Base-by-base conservation (phyloP, 208 protist species). In the Wallacemonas rigidus region DNA sequence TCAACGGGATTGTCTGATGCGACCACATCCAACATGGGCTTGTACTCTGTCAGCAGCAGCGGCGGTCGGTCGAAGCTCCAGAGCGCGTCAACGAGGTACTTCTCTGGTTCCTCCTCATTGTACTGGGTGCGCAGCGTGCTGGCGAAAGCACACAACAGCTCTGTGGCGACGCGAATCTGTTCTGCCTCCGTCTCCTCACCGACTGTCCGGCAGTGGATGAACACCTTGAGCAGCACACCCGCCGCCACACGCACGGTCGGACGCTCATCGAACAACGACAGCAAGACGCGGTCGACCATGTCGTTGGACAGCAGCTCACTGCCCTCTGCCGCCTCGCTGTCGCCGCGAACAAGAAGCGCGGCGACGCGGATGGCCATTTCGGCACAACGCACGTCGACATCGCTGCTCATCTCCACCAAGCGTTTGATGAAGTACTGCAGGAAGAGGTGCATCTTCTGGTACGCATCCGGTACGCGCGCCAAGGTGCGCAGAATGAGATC, bases 231-330 rank as follows among this genome's bases (percentile, higher is more conserved):
- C 45, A 97, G 80, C 17, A 91, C 73, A 12, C 93, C 93, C 6
- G 91, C 90, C 50, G 92, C 93, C 11, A 78, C 75, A 1, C 93
- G 89, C 50, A 97, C 86, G 8, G 82, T 92, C 17, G 89, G 86
- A n/a, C 91, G 89, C 75, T 97, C 93, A 69, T 96, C 91, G 72
- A 97, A 95, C 7, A 97, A 69, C 2, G 76, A 87, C 39, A 93
- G 65, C 15, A 97, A 77, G 45, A 88, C 88, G 61, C 83, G 78
- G 74, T 97, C 90, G 38, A 97, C 79, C 77, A 87, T 87, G 51
- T 93, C 88, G 70, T 90, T 92, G 43, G 69, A 80, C n/a, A 96
- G 74, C 41, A 91, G 63, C 75, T 89, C 86, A 57, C 79, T 85
- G 17, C 80, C 83, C 69, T 93, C 90, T 12, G 72, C 67, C 41